Evolutionary conservation across 441 rosid genomes (phyloP), one percentile per base, ranked within the genome.

Genomic region (Flueggea neowawraea): DNA sequence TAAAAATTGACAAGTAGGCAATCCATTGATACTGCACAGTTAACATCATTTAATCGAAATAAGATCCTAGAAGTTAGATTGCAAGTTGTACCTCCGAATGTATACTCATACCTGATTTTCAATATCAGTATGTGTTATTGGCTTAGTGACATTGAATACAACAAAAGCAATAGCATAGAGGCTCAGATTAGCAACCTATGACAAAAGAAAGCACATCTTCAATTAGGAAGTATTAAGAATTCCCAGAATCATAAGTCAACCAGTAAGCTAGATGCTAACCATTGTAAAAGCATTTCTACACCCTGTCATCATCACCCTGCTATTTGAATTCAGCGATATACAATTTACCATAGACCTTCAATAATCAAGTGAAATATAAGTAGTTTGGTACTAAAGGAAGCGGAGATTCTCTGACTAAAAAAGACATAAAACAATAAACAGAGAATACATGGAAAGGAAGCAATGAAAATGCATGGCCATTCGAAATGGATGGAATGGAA

Each of bases 261-360:
- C 28, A 58, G 16, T 32, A 8, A 54, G 41, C 58, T 65, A 73
- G 69, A 71, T 75, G 60, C 51, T 72, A 12, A 91, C 97, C 99
- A 95, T 89, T 10, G 96, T 86, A 80, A 95, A 95, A 55, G 99
- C 99, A 66, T 95, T 95, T 11, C 96, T 89, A 62, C 96, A 91
- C 73, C 99, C 89, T 16, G 96, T 77, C 76, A 91, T 72, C 31
- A 78, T 96, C 62, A 89, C 96, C 74, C 96, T 87, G 84, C 91
- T 87, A 50, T 96, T 82, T 65, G 96, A 83, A 80, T 91, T 82
- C 71, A 89, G 69, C 0, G 99, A 84, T 69, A 95, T 87, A 78
- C 99, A 91, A 60, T 89, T 95, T 70, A 95, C 88, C 96, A 95
- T 86, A 32, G 96, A 85, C 97, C 96, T 95, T 68, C 57, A 68